Conservation (phyloP, 1,284 basidiomycete species). For the Microbotryum scabiosae region DNA sequence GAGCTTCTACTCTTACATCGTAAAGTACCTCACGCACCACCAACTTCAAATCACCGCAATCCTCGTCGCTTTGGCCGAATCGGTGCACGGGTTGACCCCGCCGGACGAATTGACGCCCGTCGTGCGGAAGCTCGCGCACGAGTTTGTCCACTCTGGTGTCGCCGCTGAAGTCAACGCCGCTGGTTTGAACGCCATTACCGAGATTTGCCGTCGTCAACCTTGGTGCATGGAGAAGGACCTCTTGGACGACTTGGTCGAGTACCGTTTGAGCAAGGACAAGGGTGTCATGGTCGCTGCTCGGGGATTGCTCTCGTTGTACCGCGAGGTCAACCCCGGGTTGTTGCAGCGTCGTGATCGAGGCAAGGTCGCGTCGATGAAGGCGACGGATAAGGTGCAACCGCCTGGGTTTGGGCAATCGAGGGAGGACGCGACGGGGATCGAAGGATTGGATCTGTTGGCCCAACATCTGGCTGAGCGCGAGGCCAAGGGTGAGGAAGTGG, state of each 20-base stretch:
- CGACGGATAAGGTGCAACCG: conserved; percentile 44
- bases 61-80: conserved; percentile 89
- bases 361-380: conserved; percentile 28
- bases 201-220: conserved; percentile 85
- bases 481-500: conserved; percentile 47
- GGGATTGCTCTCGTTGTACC: conserved; percentile 81
- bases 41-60: conserved; percentile 91
- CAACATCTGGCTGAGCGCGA: conserved; percentile 61
- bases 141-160: conserved; percentile 97
- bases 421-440: conserved; percentile 66
- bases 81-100: conserved; percentile 89
- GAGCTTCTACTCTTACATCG: conserved; percentile 93
- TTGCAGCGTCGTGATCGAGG: conserved; percentile 77
- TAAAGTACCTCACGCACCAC: conserved; percentile 83
- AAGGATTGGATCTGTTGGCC: conserved; percentile 79
- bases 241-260: conserved; percentile 84
- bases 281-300: conserved; percentile 80
- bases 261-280: conserved; percentile 91
- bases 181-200: conserved; percentile 87
- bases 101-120: conserved; percentile 87
- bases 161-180: conserved; percentile 87
- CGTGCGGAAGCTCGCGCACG: conserved; percentile 81
- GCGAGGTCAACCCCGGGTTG: conserved; percentile 91
- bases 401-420: conserved; percentile 73
- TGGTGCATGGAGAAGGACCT: conserved; percentile 95